A percentile compares a stretch with the other conserved stretches of the same genome.
These are phyloP conservation scores for Trichoderma reesei DNA, from an alignment of 495 filamentous ascomycete species.

Conservation along the genomic window DNA sequence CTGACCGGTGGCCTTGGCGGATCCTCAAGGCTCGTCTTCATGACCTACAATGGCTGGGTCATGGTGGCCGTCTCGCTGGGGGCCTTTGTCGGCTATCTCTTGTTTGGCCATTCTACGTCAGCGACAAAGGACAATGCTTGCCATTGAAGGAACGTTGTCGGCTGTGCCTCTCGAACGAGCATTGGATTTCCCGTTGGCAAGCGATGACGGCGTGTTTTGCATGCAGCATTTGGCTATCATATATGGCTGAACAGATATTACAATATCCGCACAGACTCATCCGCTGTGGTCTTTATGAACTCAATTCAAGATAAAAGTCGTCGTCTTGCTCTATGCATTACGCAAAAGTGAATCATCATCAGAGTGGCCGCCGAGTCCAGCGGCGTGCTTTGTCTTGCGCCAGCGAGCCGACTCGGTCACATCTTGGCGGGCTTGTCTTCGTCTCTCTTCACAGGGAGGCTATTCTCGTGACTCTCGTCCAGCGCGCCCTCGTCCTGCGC, in stretches of 20 bases:
- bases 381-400: neutral
- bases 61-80: conserved; percentile 89
- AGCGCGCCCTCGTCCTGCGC: conserved; percentile 47
- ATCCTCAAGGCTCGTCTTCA: conserved; percentile 77
- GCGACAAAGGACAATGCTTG: conserved; percentile 80
- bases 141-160: no score
- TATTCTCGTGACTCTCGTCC: conserved; percentile 33
- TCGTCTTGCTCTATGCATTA: neutral
- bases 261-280: no score
- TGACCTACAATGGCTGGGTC: conserved; percentile 98
- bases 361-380: neutral
- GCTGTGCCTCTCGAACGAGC: no score
- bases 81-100: conserved; percentile 77
- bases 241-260: no score
- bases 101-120: conserved; percentile 62
- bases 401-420: conserved; percentile 16
- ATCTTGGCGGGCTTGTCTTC: conserved; percentile 50
- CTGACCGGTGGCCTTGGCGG: neutral
- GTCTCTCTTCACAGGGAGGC: conserved; percentile 45
- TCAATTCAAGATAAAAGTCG: no score
- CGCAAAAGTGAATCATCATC: neutral
- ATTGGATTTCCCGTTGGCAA: neutral
- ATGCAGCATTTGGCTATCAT: neutral
- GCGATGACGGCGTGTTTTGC: neutral
- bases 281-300: no score